Base-by-base conservation (phyloP, 177 flowering plant genomes). In the Telopea speciosissima region DNA sequence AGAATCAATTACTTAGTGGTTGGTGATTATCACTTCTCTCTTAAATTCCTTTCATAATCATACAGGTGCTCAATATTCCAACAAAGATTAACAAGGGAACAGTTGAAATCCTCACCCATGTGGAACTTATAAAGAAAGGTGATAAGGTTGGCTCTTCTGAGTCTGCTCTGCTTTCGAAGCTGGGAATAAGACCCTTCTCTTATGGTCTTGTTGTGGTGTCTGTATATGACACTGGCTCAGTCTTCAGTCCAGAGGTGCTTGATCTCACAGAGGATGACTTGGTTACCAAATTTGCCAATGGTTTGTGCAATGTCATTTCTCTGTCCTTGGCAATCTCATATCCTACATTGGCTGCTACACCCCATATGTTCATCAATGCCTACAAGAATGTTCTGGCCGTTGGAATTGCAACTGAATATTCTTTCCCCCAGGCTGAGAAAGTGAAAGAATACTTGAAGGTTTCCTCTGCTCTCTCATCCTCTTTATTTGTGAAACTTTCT, bases 11-110 rank as follows among this genome's bases (percentile, higher is more conserved):
- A 7, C 22, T 21, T 44, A 23, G 19, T 25, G 10, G 16, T 17
- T 24, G 14, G 11, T 28, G 12, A 3, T 66, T 0, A 8, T 3
- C 13, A 17, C 19, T 7, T 17, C 7, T 70, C 24, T 66, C 14
- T 33, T 70, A 3, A 69, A n/a, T n/a, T 3, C 52, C 14, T 52
- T 33, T 58, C 21, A 0, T 62, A 1, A n/a, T n/a, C n/a, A 52
- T 66, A 17, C 74, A 86, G 89, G 89, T 89, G 61, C 84, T 89
- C 14, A 89, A 89, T 68, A 89, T 89, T 24, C 89, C 93, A 0
- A 89, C 93, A 67, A 89, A 89, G 78, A 89, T 89, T 84, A 89
- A 89, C 89, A 87, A 89, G 85, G 93, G 93, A 64, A 89, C 93
- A 23, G 90, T 89, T n/a, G 93, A 89, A 83, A 89, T 89, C 58